Base-by-base conservation (phyloP, 257 asterid genomes). In the Penstemon eatonii region DNA sequence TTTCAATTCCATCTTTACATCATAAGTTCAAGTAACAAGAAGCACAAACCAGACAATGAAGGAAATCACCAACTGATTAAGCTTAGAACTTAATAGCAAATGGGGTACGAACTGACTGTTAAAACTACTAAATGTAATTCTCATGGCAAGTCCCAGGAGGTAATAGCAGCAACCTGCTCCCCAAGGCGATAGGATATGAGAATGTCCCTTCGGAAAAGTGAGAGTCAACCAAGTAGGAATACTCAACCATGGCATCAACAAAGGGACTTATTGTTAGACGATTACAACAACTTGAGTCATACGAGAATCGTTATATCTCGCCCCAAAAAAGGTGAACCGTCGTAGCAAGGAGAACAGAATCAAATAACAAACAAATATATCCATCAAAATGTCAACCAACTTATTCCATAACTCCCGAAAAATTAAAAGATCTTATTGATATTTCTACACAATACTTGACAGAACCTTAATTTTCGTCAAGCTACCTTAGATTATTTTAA, bases 91-190 rank as follows among this genome's bases (percentile, higher is more conserved):
- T 25, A 25, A 25, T 25, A 25, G 33, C 33, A 25, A 25, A 25
- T 25, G 33, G 2, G 2, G 2, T 25, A 25, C 1, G 33, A 25
- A 25, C 33, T 25, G 33, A 25, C 33, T 25, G 33, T 25, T 25
- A 4, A 5, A 18, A 53, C 58, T 25, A 25, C 1, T 25, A 4
- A 36, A 63, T 46, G 68, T 73, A 50, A 13, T 50, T 77, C 78
- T 70, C 82, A 77, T 80, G 85, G 80, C 70, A 15, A 73, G 36
- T 56, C 72, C 77, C 62, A 69, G 38, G 46, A 37, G 79, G 79
- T 67, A 37, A 80, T 56, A 11, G 77, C 69, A 56, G 75, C 1
- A 73, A 80, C 73, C 73, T 54, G 64, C 75, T 76, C 66, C 82
- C 4, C 80, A 71, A 71, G 76, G 76, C 72, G 8, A 68, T 68